Evolutionary conservation across 192 early-diverging fungal species (phyloP), one percentile per base, ranked within the genome.

Genomic region (Backusella australiensis): DNA sequence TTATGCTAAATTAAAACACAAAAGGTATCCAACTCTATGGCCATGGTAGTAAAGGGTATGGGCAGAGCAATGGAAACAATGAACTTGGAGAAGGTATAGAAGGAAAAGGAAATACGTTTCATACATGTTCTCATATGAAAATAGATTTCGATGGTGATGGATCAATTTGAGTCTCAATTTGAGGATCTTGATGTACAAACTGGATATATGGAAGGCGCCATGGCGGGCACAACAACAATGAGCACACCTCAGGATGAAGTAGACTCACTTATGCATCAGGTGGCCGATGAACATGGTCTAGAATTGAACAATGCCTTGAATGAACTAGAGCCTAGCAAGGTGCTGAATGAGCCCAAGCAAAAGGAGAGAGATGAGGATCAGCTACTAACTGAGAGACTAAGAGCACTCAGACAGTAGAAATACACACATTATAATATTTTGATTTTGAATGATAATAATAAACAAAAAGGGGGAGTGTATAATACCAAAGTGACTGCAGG

Each of bases 151-250:
- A 84, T 92, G 89, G 92, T 98, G n/a, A 99, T 99, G 97, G 98
- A 98, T 85, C 96, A 93, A 78, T 98, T 99, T 77, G 97, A 99
- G 81, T 84, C 83, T 11, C 97, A 98, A 84, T 97, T 98, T 81
- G 98, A 99, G 77, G 94, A 99, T 82, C 81, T 99, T 42, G 97
- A 99, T 84, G 95, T 99, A 46, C 96, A 98, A 84, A 96, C 98
- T 11, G 87, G 92, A 77, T 98, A 97, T 84, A 98, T 99, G 97
- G 97, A 98, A 80, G 91, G 88, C 23, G 87, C 96, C 6, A 98
- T 99, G 90, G 91, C 91, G 23, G 91, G 93, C 29, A 92, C 95
- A 26, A 96, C 95, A 1, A 89, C 97, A 21, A 79, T 93, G 85
- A 86, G 93, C 17, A 97, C 94, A 75, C 97, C 97, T 34, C 94